A percentile compares a stretch with the other conserved stretches of the same genome.
These are phyloP conservation scores for Artemisia annua DNA, from an alignment of 129 eudicot species.

Conservation along the genomic window DNA sequence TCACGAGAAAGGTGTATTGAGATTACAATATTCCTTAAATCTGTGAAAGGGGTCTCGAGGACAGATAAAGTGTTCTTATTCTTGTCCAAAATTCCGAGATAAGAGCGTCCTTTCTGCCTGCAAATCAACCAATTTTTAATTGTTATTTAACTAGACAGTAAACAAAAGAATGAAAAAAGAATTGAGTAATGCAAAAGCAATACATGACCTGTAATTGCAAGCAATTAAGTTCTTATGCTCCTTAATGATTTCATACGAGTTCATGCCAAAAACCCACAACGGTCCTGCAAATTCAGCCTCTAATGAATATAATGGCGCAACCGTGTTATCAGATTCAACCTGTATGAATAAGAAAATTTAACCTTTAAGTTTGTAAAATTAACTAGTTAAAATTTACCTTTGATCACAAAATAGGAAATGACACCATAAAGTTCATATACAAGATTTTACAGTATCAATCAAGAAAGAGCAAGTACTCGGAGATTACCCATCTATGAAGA, in stretches of 20 bases:
- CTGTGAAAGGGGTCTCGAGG: conserved; percentile 82
- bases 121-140: conserved; percentile 17
- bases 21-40: conserved; percentile 71
- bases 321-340: conserved; percentile 77
- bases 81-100: conserved; percentile 71
- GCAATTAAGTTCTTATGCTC: conserved; percentile 66
- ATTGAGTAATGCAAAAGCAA: neutral
- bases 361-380: neutral
- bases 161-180: neutral
- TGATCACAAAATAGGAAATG: conserved; percentile 1
- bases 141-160: too few relatives aligned
- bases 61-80: conserved; percentile 47
- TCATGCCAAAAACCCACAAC: conserved; percentile 92
- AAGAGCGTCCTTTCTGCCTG: conserved; percentile 88
- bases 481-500: conserved; percentile 86
- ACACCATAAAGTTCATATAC: conserved; percentile 3
- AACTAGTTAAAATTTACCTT: conserved; percentile 5
- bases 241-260: conserved; percentile 70
- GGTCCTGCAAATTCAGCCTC: conserved; percentile 92
- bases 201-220: conserved; percentile 78
- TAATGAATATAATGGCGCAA: conserved; percentile 60
- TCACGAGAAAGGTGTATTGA: conserved; percentile 19
- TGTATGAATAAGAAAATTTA: conserved; percentile 27
- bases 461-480: conserved; percentile 4
- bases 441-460: neutral